Conservation (phyloP, 129 eudicot genomes). For the Artemisia tridentata region DNA sequence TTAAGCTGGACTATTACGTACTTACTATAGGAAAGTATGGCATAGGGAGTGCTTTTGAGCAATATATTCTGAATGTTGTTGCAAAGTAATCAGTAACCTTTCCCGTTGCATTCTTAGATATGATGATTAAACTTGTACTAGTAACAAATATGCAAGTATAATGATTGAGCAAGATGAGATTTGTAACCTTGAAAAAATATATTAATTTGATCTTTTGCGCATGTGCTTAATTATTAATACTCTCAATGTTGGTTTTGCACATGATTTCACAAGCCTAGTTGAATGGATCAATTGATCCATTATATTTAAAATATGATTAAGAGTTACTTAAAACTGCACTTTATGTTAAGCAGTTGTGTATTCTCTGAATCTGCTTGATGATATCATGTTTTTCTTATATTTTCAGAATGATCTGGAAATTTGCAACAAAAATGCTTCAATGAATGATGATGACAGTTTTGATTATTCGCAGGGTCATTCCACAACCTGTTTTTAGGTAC, state of each 20-base stretch:
- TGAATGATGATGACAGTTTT: conserved; percentile 35
- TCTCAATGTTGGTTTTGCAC: background rate
- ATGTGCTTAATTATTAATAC: background rate
- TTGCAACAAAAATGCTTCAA: conserved; percentile 33
- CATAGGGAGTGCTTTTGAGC: background rate
- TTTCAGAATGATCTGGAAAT: conserved; percentile 43
- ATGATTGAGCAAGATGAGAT: background rate
- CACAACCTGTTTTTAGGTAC: conserved; percentile 63
- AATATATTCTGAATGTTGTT: background rate
- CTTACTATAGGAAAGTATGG: background rate
- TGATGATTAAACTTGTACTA: background rate
- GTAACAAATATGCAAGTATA: conserved; percentile 1
- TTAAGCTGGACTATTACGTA: background rate
- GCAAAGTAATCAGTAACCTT: background rate
- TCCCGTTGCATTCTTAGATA: background rate
- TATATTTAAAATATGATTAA: background rate
- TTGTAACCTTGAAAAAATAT: background rate
- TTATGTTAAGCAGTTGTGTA: background rate
- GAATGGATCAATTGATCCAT: background rate
- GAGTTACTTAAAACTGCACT: background rate
- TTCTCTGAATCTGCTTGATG: background rate
- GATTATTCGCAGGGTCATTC: conserved; percentile 68
- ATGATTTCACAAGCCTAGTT: conserved; percentile 4
- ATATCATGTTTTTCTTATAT: background rate
- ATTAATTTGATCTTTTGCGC: background rate